phyloP scores from a whole-genome alignment of 202 grass and related monocot species.

The Panicum hallii region DNA sequence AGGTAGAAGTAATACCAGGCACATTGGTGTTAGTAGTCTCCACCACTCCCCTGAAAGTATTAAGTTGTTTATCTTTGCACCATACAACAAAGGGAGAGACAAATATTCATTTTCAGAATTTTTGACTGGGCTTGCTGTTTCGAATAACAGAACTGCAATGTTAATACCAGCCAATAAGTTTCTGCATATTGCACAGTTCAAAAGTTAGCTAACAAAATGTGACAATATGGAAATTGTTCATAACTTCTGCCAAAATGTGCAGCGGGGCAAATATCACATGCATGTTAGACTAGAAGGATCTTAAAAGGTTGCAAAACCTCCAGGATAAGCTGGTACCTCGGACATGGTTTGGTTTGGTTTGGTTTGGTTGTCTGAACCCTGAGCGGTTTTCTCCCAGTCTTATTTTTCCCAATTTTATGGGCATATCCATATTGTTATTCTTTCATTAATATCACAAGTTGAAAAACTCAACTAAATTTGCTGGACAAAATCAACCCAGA shows the following conservation, averaged over 20 bases:
- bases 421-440: neutral
- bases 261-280: neutral
- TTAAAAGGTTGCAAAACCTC: neutral
- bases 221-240: constrained; percentile 18
- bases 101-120: constrained; percentile 64
- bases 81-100: constrained; percentile 78
- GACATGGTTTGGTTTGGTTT: neutral
- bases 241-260: constrained; percentile 15
- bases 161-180: constrained; percentile 77
- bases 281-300: neutral
- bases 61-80: constrained; percentile 78
- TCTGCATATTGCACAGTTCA: constrained; percentile 62
- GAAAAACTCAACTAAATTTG: neutral
- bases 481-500: neutral
- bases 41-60: constrained; percentile 91
- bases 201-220: constrained; percentile 39
- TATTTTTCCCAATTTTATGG: neutral
- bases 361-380: neutral
- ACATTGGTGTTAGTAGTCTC: constrained; percentile 86
- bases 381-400: neutral
- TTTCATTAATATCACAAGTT: neutral
- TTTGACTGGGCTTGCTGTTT: constrained; percentile 82
- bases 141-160: constrained; percentile 87
- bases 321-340: neutral
- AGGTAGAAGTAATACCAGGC: constrained; percentile 61